These are phyloP conservation scores for Agaricus blazei DNA, from an alignment of 768 basidiomycete genomes.

Conservation along the genomic window DNA sequence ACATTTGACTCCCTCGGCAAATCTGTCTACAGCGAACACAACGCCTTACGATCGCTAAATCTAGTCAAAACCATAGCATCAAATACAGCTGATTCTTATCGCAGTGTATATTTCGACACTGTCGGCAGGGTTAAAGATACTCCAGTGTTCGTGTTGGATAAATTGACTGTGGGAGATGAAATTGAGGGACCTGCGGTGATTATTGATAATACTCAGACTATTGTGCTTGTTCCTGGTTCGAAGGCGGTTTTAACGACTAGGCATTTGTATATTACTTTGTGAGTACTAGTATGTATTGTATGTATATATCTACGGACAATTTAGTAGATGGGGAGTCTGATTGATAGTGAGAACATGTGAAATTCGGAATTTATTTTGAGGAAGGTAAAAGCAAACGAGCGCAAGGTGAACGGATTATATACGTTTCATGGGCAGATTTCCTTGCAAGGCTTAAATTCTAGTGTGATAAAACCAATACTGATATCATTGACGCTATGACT, in stretches of 20 bases:
- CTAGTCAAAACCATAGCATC: slow-evolving; percentile 25
- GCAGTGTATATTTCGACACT: slow-evolving; percentile 80
- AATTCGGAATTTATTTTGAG: too few relatives aligned
- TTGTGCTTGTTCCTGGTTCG: slow-evolving; percentile 77
- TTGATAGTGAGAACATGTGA: too few relatives aligned
- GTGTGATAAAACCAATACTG: too few relatives aligned
- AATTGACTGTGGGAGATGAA: slow-evolving; percentile 62
- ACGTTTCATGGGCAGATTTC: too few relatives aligned
- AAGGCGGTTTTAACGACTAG: slow-evolving; percentile 62
- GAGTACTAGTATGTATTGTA: slow-evolving; percentile 17
- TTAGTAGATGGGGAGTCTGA: too few relatives aligned
- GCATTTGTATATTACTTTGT: slow-evolving; percentile 53
- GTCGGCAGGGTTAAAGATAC: slow-evolving; percentile 72
- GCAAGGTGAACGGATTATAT: too few relatives aligned
- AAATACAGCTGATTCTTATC: slow-evolving; percentile 45
- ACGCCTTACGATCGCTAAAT: slow-evolving; percentile 30
- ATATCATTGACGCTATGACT: too few relatives aligned
- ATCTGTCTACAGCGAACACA: slow-evolving; percentile 75
- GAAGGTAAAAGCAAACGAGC: too few relatives aligned
- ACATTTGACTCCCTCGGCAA: slow-evolving; percentile 79
- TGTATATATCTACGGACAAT: too few relatives aligned
- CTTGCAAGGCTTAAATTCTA: too few relatives aligned
- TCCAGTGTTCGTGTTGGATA: slow-evolving; percentile 72
- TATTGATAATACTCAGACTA: slow-evolving; percentile 93
- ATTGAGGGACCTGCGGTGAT: slow-evolving; percentile 89